Evolutionary conservation across 1,284 basidiomycete species (phyloP), one percentile per base, ranked within the genome.

Genomic region (Athelia sp.): DNA sequence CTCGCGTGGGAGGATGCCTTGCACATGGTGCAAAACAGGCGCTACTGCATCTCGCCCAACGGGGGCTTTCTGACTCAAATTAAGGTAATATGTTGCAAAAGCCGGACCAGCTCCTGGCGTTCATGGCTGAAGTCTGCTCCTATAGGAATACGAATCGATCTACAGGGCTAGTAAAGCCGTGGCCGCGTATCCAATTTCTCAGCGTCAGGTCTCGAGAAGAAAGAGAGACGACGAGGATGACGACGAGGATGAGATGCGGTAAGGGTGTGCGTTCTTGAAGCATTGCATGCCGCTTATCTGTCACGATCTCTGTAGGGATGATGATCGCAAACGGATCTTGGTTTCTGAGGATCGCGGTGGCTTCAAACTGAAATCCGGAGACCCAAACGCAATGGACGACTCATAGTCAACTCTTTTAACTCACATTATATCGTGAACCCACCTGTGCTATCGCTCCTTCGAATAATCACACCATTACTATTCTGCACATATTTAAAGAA

Each of bases 1-100:
- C 73, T 93, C 49, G 81, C 81, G 26, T 93, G 87, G 86, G 88
- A 93, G 64, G 82, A 91, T 45, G 90, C 92, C 0, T 71, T 94
- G 46, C 83, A 88, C 53, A 74, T 87, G 60, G 91, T 95, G 6
- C 92, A 95, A 69, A 92, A 92, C 57, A 80, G 90, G 54, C 79
- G 93, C 43, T 95, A 94, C 60, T 94, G 92, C 65, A 93, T 94
- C 57, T 89, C 87, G 4, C 90, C 91, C 10, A 92, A 91, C 58
- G 85, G 87, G 26, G 87, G 92, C 21, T 94, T 94, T 67, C 66
- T 91, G 55, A 86, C 84, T 4, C 92, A 95, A 64, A 84, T 94
- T 58, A 93, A 93, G 75, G 91, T 86, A 51, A n/a, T 6, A n/a
- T 8, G 4, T n/a, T 26, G 73, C 59, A 15, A 24, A 22, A 50